phyloP scores from a whole-genome alignment of 108 stramenopile species.

The Asterionellopsis glacialis region DNA sequence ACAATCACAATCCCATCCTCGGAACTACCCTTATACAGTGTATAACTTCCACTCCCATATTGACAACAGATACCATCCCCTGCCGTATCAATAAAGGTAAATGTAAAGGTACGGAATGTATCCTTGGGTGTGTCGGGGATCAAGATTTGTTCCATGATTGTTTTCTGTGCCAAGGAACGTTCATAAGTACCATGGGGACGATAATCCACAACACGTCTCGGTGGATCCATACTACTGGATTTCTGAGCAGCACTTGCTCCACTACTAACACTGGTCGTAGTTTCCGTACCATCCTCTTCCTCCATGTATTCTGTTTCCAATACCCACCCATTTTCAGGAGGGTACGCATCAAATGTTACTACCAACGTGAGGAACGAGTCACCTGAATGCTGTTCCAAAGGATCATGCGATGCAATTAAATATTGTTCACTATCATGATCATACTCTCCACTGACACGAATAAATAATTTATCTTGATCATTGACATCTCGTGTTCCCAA shows the following conservation, averaged over 20 bases:
- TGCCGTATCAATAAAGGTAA: conserved; percentile 23
- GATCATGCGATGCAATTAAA: neutral
- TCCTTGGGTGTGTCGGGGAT: conserved; percentile 1
- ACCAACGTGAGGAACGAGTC: conserved; percentile 12
- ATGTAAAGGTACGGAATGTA: conserved; percentile 10
- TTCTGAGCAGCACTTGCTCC: neutral
- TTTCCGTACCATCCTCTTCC: neutral
- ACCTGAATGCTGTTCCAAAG: neutral
- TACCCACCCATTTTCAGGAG: conserved; percentile 29
- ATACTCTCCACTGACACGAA: neutral
- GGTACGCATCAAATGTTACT: conserved; percentile 25
- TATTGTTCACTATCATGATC: neutral
- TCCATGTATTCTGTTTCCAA: neutral
- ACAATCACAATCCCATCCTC: conserved; percentile 5
- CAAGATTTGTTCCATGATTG: conserved; percentile 18
- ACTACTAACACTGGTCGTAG: neutral
- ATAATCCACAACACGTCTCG: no score
- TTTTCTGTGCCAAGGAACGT: neutral
- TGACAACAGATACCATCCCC: conserved; percentile 35
- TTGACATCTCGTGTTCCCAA: neutral
- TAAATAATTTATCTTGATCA: neutral
- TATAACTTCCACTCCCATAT: conserved; percentile 19
- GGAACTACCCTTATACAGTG: conserved; percentile 20
- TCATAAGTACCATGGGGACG: neutral
- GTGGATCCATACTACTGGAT: neutral